These are phyloP conservation scores for Annulohypoxylon stygium DNA, from an alignment of 495 filamentous ascomycete species.

Conservation along the genomic window DNA sequence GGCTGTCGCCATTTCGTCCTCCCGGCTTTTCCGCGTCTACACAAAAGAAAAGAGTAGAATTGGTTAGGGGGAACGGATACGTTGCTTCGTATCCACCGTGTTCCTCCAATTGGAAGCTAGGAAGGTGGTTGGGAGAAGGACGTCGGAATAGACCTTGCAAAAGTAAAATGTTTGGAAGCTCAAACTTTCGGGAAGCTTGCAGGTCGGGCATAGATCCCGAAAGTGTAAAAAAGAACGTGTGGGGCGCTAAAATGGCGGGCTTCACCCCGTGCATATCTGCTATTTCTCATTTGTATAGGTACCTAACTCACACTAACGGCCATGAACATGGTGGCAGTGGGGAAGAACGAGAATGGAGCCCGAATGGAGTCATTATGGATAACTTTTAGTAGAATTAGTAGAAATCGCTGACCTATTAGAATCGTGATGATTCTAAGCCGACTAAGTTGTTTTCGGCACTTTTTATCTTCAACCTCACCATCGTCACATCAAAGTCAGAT, in stretches of 20 bases:
- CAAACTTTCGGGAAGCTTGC: slow-evolving; percentile 3
- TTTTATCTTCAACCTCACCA: neutral
- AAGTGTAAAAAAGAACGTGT: slow-evolving; percentile 10
- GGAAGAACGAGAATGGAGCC: slow-evolving; percentile 16
- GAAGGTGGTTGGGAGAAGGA: neutral
- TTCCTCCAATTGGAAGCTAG: neutral
- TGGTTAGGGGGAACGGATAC: neutral
- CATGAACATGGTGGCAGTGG: slow-evolving; percentile 7
- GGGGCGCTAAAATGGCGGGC: slow-evolving; percentile 27
- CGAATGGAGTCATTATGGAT: slow-evolving; percentile 12
- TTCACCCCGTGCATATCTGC: slow-evolving; percentile 5
- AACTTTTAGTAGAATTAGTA: neutral
- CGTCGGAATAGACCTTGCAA: neutral
- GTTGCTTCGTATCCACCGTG: neutral
- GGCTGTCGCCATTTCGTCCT: slow-evolving; percentile 48
- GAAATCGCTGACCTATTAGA: slow-evolving; percentile 20
- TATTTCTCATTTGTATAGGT: neutral
- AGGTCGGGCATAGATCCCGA: slow-evolving; percentile 14
- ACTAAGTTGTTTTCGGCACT: neutral
- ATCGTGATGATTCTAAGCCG: slow-evolving; percentile 21
- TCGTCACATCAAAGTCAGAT: neutral
- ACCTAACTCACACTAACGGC: neutral
- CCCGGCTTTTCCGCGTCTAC: neutral
- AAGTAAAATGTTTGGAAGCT: neutral
- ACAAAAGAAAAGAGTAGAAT: neutral